phyloP scores from a whole-genome alignment of 23 red algal species.

The Porphyridium purpureum region DNA sequence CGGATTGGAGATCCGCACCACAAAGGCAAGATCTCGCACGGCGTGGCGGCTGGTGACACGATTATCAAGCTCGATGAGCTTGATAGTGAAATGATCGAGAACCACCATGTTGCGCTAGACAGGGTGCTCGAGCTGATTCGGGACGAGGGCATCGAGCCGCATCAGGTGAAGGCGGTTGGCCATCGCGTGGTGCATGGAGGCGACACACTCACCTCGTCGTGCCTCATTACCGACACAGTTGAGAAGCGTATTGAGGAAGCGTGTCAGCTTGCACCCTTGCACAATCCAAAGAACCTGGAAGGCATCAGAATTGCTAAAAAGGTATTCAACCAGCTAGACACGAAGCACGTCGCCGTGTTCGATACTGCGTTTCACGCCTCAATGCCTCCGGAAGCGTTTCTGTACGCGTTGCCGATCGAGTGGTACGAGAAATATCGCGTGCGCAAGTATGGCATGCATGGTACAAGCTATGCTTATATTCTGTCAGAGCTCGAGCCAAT shows the following conservation, averaged over 20 bases:
- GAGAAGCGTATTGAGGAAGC: not conserved
- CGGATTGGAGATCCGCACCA: not conserved
- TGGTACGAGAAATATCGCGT: not conserved
- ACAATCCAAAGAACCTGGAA: constrained; percentile 5
- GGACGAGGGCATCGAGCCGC: not conserved
- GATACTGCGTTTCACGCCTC: constrained; percentile 6
- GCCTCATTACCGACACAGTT: not conserved
- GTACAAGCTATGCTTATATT: constrained; percentile 1
- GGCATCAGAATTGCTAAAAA: not conserved
- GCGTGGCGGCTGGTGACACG: not conserved
- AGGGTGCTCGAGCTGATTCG: not conserved
- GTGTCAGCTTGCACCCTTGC: not conserved
- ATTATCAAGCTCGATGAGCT: not conserved
- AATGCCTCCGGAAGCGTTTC: not conserved
- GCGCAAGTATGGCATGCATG: constrained; percentile 2
- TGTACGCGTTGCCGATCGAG: not conserved
- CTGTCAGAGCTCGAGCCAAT: not conserved
- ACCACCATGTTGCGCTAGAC: not conserved
- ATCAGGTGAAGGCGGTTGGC: not conserved
- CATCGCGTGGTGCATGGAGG: constrained; percentile 4
- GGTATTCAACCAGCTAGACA: not conserved
- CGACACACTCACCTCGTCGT: not conserved
- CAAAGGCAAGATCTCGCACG: not conserved
- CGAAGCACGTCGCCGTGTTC: constrained; percentile 3
- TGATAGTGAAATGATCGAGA: not conserved